Evolutionary conservation across 2,329 filamentous ascomycete genomes (phyloP).

Genomic region (Claviceps sp.): DNA sequence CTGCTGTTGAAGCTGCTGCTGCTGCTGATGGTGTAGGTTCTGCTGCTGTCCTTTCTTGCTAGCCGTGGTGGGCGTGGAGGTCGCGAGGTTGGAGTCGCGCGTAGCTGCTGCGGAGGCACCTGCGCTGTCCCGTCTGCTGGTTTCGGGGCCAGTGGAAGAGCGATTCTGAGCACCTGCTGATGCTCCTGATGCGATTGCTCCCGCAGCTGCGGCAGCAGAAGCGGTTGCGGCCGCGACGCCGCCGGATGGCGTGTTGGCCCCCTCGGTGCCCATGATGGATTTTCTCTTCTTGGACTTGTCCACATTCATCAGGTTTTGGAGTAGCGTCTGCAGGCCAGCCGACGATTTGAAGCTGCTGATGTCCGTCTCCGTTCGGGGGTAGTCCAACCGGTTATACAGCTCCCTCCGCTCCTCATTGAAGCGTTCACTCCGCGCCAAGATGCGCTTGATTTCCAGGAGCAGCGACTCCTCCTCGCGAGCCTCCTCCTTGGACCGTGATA

Average conservation of each 20-base stretch:
- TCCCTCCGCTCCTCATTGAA: constrained; percentile 82
- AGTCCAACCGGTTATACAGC: constrained; percentile 75
- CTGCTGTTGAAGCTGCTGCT: neutral
- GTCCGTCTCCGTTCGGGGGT: constrained; percentile 56
- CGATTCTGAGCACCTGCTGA: constrained; percentile 20
- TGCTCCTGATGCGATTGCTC: constrained; percentile 7
- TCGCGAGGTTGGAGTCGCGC: constrained; percentile 21
- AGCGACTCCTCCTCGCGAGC: constrained; percentile 84
- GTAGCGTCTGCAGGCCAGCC: constrained; percentile 61
- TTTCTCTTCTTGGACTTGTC: constrained; percentile 87
- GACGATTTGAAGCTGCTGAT: constrained; percentile 71
- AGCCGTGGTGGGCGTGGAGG: constrained; percentile 23
- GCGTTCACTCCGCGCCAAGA: constrained; percentile 71
- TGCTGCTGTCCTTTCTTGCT: constrained; percentile 35
- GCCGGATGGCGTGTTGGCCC: constrained; percentile 26
- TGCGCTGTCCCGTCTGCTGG: constrained; percentile 39
- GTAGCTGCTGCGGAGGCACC: constrained; percentile 27
- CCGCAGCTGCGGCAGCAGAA: neutral
- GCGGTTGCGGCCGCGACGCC: neutral
- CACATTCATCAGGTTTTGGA: constrained; percentile 67
- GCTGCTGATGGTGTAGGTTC: neutral
- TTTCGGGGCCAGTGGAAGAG: constrained; percentile 17
- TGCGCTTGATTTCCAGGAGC: constrained; percentile 80
- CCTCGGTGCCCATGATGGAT: constrained; percentile 50
- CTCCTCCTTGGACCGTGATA: constrained; percentile 73